Conservation (phyloP, 257 asterid species). For the Solanum etuberosum region DNA sequence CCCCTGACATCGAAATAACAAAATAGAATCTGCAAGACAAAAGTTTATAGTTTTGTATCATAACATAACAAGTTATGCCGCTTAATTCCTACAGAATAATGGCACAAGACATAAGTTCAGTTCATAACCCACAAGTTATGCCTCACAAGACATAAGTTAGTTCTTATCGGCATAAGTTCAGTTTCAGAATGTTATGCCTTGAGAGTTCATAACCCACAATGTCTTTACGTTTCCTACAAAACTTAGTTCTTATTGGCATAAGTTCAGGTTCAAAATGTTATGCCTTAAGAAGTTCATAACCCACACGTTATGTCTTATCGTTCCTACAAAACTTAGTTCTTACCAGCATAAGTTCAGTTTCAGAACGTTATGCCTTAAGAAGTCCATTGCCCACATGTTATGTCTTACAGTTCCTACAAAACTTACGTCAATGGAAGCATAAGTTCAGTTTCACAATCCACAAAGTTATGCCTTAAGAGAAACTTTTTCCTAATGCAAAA, state of each 20-base stretch:
- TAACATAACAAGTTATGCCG: neutral
- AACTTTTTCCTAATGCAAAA: neutral
- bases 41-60: neutral
- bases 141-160: neutral
- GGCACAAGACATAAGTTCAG: neutral
- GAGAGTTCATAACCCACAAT: too few relatives aligned
- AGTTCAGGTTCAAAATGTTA: too few relatives aligned
- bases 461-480: neutral
- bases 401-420: neutral
- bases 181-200: too few relatives aligned
- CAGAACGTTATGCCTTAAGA: neutral
- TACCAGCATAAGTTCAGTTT: too few relatives aligned
- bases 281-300: too few relatives aligned
- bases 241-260: too few relatives aligned
- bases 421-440: neutral
- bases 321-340: too few relatives aligned
- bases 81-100: neutral
- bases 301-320: too few relatives aligned
- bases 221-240: too few relatives aligned
- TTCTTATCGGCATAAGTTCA: neutral
- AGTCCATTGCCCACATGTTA: neutral
- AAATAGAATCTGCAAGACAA: neutral
- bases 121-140: neutral
- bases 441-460: too few relatives aligned
- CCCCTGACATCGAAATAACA: neutral